A percentile compares a stretch with the other conserved stretches of the same genome.
Conservation (phyloP, 805 yeast genomes). For the Kuraishia piskuri region DNA sequence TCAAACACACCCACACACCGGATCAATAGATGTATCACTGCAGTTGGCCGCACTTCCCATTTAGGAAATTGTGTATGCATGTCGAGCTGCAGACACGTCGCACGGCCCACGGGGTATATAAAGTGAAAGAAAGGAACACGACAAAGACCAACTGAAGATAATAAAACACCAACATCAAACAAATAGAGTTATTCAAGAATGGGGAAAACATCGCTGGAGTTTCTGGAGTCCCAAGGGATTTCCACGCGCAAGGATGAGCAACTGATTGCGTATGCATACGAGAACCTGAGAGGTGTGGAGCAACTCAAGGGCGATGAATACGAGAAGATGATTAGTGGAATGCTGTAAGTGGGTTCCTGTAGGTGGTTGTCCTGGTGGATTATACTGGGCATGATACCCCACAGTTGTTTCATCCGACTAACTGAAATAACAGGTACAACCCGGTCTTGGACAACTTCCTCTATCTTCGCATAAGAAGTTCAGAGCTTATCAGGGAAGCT, state of each 20-base stretch:
- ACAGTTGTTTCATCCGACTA: no score
- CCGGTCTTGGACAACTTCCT: neutral
- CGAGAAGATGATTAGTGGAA: conserved; percentile 47
- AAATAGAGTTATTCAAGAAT: no score
- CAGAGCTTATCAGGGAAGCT: neutral
- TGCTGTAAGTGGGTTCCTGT: conserved; percentile 33
- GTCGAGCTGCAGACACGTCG: neutral
- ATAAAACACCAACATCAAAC: neutral
- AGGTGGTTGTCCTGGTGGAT: no score
- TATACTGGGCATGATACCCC: neutral
- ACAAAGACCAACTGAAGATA: neutral
- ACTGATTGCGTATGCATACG: conserved; percentile 13
- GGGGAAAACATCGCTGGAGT: neutral
- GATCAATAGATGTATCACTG: no score
- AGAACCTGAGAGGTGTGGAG: conserved; percentile 7
- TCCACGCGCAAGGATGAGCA: conserved; percentile 4
- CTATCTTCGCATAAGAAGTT: neutral
- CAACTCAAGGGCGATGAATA: conserved; percentile 28
- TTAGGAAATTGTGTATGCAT: neutral
- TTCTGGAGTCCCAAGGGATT: neutral
- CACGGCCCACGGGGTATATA: neutral
- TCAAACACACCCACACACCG: no score
- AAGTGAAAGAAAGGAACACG: neutral
- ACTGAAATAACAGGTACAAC: neutral
- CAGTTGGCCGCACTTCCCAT: neutral